phyloP scores from a whole-genome alignment of 805 yeast genomes.

The Kodamaea lidongshanica region DNA sequence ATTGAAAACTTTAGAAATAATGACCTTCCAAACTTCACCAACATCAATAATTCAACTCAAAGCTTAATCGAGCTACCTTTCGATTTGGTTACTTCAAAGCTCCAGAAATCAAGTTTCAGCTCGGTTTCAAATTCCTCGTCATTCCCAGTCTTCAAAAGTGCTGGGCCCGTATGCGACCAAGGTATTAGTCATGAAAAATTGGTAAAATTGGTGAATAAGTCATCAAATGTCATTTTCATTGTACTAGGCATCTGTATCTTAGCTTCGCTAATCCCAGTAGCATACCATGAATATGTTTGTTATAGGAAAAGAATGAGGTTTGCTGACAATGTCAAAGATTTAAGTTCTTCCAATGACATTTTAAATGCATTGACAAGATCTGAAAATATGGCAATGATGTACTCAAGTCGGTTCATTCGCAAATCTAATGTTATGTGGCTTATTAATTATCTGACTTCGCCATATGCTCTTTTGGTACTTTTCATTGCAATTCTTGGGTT shows the following conservation, averaged over 20 bases:
- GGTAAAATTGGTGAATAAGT: constrained; percentile 23
- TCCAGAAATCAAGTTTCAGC: constrained; percentile 25
- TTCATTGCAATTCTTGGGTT: constrained; percentile 55
- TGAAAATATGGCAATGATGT: constrained; percentile 6
- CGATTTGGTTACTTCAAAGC: constrained; percentile 34
- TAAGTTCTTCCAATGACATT: constrained; percentile 3
- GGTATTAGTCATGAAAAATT: constrained; percentile 31
- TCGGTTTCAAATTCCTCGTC: constrained; percentile 8
- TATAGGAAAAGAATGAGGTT: constrained; percentile 45
- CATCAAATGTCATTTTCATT: constrained; percentile 36
- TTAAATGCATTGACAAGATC: constrained; percentile 6
- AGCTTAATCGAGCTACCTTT: constrained; percentile 56
- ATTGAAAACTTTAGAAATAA: constrained; percentile 43
- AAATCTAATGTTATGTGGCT: constrained; percentile 6
- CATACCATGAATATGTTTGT: constrained; percentile 37
- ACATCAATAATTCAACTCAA: constrained; percentile 55
- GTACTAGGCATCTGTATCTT: constrained; percentile 29
- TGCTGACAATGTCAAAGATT: constrained; percentile 10
- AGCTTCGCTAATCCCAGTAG: constrained; percentile 35
- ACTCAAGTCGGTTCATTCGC: not conserved
- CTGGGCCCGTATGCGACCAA: constrained; percentile 26
- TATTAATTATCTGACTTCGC: constrained; percentile 42
- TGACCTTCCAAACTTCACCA: constrained; percentile 59
- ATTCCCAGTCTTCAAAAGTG: constrained; percentile 1
- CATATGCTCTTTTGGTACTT: constrained; percentile 45